A percentile compares a stretch with the other conserved stretches of the same genome.
Evolutionary conservation across 2,329 filamentous ascomycete genomes (phyloP).

Genomic region (Cladorrhinum sp.): DNA sequence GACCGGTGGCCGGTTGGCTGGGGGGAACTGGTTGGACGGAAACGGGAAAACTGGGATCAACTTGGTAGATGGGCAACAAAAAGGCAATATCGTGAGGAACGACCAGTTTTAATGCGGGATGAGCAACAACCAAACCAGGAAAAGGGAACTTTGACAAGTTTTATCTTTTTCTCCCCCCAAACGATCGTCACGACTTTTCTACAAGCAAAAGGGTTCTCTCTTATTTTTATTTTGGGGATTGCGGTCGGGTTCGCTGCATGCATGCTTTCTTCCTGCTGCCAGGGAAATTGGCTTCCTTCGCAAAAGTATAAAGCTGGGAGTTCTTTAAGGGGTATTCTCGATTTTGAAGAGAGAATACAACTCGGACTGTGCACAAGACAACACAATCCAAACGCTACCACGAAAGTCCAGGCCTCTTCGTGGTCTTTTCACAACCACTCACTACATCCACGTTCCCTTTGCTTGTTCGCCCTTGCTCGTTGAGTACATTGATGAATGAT

Average conservation of each 20-base stretch:
- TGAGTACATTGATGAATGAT: background rate
- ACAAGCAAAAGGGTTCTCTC: background rate
- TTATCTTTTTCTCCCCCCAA: background rate
- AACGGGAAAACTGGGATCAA: background rate
- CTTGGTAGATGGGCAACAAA: background rate
- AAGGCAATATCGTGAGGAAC: background rate
- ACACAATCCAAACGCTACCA: background rate
- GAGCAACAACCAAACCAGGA: background rate
- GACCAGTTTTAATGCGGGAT: background rate
- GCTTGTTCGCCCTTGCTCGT: background rate
- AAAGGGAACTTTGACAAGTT: background rate
- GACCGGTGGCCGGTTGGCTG: background rate
- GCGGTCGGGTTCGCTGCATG: background rate
- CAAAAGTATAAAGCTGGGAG: background rate
- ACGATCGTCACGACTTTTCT: background rate
- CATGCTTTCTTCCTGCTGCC: background rate
- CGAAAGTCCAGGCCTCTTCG: background rate
- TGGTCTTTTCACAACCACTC: background rate
- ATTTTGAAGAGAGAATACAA: background rate
- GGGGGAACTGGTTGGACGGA: background rate
- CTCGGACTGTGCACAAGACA: background rate
- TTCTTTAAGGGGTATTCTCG: slow-evolving; percentile 1
- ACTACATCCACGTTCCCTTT: background rate
- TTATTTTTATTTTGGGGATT: background rate
- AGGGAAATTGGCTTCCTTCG: background rate